Evolutionary conservation across 2,329 filamentous ascomycete species (phyloP).

Genomic region (Acephala macrosclerotiorum): DNA sequence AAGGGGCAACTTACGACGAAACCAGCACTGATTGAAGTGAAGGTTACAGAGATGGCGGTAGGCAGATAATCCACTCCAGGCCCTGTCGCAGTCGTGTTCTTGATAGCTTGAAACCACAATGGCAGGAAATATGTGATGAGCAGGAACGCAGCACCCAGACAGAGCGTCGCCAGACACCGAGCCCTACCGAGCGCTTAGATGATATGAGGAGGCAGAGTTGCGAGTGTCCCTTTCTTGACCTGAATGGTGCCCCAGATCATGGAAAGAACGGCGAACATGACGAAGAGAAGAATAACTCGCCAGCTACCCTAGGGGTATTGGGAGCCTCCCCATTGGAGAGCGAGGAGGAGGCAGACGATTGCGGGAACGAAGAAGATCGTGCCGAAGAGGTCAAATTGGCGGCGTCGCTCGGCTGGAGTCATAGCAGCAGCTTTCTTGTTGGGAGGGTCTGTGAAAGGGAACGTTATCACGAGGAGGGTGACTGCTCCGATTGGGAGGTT

Average conservation of each 20-base stretch:
- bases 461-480: conserved; percentile 28
- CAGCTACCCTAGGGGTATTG: conserved; percentile 43
- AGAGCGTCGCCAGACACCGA: conserved; percentile 42
- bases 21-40: conserved; percentile 39
- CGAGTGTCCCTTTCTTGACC: conserved; percentile 46
- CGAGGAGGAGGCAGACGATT: conserved; percentile 43
- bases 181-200: conserved; percentile 47
- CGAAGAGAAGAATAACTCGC: conserved; percentile 46
- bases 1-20: not conserved
- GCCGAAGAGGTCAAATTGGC: conserved; percentile 36
- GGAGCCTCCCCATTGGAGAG: conserved; percentile 45
- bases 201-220: conserved; percentile 50
- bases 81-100: conserved; percentile 71
- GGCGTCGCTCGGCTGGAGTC: conserved; percentile 41
- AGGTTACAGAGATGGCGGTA: conserved; percentile 39
- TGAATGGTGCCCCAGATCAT: conserved; percentile 44
- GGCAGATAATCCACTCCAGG: conserved; percentile 80
- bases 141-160: conserved; percentile 42
- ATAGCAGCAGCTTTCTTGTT: conserved; percentile 49
- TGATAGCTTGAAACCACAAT: conserved; percentile 83
- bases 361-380: conserved; percentile 44
- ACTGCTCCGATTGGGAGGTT: conserved; percentile 49
- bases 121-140: conserved; percentile 52
- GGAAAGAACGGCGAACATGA: conserved; percentile 41
- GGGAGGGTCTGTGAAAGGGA: conserved; percentile 30